These are phyloP conservation scores for Nadsonia starkeyi-henricii DNA, from an alignment of 1,139 yeast genomes.

Conservation along the genomic window DNA sequence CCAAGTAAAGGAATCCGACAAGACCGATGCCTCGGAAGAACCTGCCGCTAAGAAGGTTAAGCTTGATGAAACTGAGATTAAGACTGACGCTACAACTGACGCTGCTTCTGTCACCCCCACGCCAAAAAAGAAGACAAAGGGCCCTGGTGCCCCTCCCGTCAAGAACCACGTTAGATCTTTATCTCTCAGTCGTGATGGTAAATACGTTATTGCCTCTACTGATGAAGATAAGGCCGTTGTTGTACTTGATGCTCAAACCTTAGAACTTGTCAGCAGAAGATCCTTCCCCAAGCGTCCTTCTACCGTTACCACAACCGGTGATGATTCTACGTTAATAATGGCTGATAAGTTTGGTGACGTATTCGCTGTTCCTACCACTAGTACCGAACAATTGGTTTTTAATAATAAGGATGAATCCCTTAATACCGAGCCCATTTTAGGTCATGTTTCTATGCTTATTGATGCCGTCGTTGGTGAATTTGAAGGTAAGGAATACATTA, in stretches of 20 bases:
- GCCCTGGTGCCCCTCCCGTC: slow-evolving; percentile 1
- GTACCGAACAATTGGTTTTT: slow-evolving; percentile 14
- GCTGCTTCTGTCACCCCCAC: not conserved
- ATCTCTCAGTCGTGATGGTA: slow-evolving; percentile 37
- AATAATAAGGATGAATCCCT: slow-evolving; percentile 29
- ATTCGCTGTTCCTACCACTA: slow-evolving; percentile 32
- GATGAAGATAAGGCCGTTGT: slow-evolving; percentile 73
- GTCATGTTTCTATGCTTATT: slow-evolving; percentile 94
- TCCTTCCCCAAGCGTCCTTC: slow-evolving; percentile 83
- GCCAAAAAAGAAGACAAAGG: not conserved
- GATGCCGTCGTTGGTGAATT: slow-evolving; percentile 40
- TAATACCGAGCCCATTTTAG: slow-evolving; percentile 52
- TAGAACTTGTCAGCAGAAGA: slow-evolving; percentile 52
- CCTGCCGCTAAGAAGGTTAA: not conserved
- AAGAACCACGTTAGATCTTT: slow-evolving; percentile 38
- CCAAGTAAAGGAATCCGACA: slow-evolving; percentile 5
- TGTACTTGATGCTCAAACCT: slow-evolving; percentile 24
- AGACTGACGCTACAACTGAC: slow-evolving; percentile 7
- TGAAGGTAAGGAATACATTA: slow-evolving; percentile 37
- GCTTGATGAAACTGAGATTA: not conserved
- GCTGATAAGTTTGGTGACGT: slow-evolving; percentile 99
- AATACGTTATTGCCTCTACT: slow-evolving; percentile 51
- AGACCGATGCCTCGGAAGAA: not conserved
- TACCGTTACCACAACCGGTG: slow-evolving; percentile 45
- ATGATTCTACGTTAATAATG: slow-evolving; percentile 39